Evolutionary conservation across 129 eudicot genomes (phyloP).

Genomic region (Lactuca sativa): DNA sequence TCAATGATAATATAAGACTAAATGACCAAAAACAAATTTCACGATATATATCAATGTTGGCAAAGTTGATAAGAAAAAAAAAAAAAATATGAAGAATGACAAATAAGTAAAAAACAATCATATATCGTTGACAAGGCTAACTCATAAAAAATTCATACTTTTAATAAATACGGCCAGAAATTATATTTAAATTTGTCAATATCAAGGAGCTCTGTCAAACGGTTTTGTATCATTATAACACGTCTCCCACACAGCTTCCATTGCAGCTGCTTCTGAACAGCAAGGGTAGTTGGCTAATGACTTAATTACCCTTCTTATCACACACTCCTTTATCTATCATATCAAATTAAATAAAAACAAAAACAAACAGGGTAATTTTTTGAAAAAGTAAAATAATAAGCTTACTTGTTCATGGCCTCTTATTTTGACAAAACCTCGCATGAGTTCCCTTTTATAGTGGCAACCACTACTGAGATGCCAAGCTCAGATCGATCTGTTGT

Average conservation of each 20-base stretch:
- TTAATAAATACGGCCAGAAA: background rate
- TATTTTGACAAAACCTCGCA: constrained; percentile 68
- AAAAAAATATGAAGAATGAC: no score
- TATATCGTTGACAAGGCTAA: no score
- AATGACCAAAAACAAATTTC: no score
- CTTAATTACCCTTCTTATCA: constrained; percentile 83
- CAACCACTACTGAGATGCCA: constrained; percentile 97
- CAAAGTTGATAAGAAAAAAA: no score
- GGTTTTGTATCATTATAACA: constrained; percentile 92
- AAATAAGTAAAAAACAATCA: no score
- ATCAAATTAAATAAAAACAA: background rate
- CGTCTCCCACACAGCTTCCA: constrained; percentile 86
- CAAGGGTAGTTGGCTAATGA: constrained; percentile 66
- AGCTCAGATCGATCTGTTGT: constrained; percentile 80
- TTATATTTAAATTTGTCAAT: background rate
- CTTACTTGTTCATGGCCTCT: constrained; percentile 92
- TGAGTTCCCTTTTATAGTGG: constrained; percentile 77
- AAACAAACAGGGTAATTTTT: no score
- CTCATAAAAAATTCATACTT: constrained; percentile 9
- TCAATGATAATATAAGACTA: background rate
- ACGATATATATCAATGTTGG: no score
- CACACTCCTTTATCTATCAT: constrained; percentile 59
- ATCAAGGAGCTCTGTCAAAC: constrained; percentile 81
- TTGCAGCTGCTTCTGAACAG: constrained; percentile 79
- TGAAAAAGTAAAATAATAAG: background rate